Evolutionary conservation across 495 filamentous ascomycete genomes (phyloP), one percentile per base, ranked within the genome.

Genomic region (Penicillium desertorum): DNA sequence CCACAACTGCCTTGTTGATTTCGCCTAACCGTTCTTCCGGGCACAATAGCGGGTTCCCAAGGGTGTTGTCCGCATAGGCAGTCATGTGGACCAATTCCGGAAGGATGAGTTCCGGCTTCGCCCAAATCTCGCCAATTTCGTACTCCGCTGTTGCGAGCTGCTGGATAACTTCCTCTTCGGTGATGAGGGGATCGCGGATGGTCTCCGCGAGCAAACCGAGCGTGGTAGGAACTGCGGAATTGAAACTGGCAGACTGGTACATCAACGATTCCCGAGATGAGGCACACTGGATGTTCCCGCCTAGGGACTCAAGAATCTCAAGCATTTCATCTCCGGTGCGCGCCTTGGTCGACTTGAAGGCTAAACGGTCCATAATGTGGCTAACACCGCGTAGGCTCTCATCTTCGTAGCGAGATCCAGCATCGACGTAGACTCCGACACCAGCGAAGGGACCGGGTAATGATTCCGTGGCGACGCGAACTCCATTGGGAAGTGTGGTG

Each of bases 241-340:
- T 99, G 83, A 99, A 99, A 52, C 91, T 97, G 36, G 94, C 95
- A 5, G 91, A 88, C 72, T 98, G 95, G 76, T 99, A 99, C 94
- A 99, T 98, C 67, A 99, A 83, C 20, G 92, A 91, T 70, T 99
- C 94, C 41, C 94, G 80, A 0, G 93, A 96, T 0, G 93, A 97
- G 34, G 91, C 91, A 70, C 94, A 98, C 74, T 97, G 92, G 57
- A 98, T 90, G 63, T 96, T 96, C 20, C 94, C 94, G 27, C 94
- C 94, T 6, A 99, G 79, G 3, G 83, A 85, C 69, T 97, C 93
- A 2, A 96, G 74, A 1, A 83, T 76, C 70, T 96, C 91, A 4
- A 96, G 74, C 85, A 98, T 96, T 61, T 95, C 76, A 71, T 96
- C 92, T 42, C 85, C 82, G 2, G 86, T 82, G 37, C 85, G 86